These are phyloP conservation scores for Persicaria maculosa DNA, from an alignment of 148 eudicot genomes.

Conservation along the genomic window DNA sequence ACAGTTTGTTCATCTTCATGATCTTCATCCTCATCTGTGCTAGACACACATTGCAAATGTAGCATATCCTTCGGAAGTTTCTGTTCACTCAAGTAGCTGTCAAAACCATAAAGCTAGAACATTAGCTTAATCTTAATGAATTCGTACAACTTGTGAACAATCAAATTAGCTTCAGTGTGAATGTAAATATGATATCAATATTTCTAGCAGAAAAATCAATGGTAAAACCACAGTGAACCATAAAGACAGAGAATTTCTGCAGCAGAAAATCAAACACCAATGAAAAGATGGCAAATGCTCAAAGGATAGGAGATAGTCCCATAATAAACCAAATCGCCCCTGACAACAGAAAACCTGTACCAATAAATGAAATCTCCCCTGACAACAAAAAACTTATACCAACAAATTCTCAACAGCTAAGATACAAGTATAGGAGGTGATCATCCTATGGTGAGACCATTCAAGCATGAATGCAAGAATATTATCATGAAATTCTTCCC, in stretches of 20 bases:
- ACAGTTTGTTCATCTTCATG: constrained; percentile 32
- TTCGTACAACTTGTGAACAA: not conserved
- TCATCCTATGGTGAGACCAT: not conserved
- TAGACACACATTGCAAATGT: constrained; percentile 42
- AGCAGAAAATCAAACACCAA: not conserved
- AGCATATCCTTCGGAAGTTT: constrained; percentile 80
- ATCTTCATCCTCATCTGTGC: constrained; percentile 25
- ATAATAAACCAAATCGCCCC: not conserved
- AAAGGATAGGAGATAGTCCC: not conserved
- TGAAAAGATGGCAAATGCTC: not conserved
- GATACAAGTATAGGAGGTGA: not conserved
- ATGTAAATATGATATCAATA: not conserved
- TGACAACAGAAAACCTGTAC: not conserved
- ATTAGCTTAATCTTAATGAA: constrained; percentile 3
- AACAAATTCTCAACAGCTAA: not conserved
- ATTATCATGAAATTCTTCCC: not conserved
- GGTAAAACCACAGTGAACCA: constrained; percentile 4
- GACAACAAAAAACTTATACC: too few species aligned
- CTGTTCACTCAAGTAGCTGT: constrained; percentile 81
- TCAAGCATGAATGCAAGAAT: not conserved
- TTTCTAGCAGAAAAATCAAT: not conserved
- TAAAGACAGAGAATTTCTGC: not conserved
- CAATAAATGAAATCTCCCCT: not conserved
- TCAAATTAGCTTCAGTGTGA: not conserved
- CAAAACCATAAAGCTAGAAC: constrained; percentile 14